These are phyloP conservation scores for Saprolegnia diclina DNA, from an alignment of 352 stramenopile genomes.

Conservation along the genomic window DNA sequence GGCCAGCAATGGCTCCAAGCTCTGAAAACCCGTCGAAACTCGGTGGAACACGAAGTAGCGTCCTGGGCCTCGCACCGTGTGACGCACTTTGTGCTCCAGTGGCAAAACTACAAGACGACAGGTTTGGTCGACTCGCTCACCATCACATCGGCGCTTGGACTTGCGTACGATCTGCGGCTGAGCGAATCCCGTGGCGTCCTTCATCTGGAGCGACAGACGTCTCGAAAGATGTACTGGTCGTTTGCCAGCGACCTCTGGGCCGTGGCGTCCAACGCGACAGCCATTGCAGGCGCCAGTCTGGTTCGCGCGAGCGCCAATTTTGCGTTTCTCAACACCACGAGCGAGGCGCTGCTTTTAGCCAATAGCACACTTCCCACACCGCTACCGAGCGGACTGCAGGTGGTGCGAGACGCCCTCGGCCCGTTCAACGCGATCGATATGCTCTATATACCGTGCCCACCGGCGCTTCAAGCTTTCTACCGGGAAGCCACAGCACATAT, in stretches of 20 bases:
- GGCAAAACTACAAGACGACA: constrained; percentile 22
- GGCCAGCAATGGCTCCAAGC: neutral
- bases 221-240: neutral
- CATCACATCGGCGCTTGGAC: neutral
- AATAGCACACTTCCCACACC: constrained; percentile 4
- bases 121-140: neutral
- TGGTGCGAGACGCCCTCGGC: neutral
- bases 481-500: neutral
- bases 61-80: neutral
- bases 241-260: neutral
- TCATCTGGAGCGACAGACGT: neutral
- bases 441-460: neutral
- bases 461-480: neutral
- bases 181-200: neutral
- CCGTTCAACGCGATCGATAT: constrained; percentile 10
- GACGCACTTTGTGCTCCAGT: neutral
- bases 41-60: neutral
- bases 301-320: neutral
- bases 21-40: too few species aligned
- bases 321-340: neutral
- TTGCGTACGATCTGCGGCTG: neutral
- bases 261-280: neutral
- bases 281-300: neutral
- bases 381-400: neutral
- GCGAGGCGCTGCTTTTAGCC: neutral